Base-by-base conservation (phyloP, 495 filamentous ascomycete genomes). In the Trichodelitschia bisporula region DNA sequence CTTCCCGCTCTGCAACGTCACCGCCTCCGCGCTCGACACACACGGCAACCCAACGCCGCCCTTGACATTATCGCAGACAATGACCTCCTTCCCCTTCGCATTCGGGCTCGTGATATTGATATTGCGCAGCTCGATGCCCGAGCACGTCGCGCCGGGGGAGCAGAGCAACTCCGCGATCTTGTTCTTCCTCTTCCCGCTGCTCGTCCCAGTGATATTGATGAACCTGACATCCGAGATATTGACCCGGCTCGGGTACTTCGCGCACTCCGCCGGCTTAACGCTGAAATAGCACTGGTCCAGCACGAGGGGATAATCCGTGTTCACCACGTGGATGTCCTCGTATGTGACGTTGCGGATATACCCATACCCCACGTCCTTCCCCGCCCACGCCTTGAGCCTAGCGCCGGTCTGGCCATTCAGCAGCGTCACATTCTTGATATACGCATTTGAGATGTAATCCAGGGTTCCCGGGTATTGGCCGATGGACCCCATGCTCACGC, bases 211-310 rank as follows among this genome's bases (percentile, higher is more conserved):
- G 33, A 67, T 54, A 31, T 64, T 66, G 36, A 64, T 49, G 30
- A 69, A 66, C 0, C 40, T 34, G 33, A 69, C 53, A 40, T 64
- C 55, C 19, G 57, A 63, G 35, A 69, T 47, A 40, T 67, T 61
- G 26, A 65, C 59, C 13, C 46, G 44, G 2, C 62, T 65, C 0
- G 63, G 62, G 38, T 62, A 55, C 4, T 39, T 18, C 0, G 55
- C 48, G 41, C 62, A 67, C 5, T 55, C 54, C 13, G 53, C 50
- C 2, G 38, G n/a, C 32, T 61, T 53, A 18, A 65, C 49, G 37
- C 65, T 54, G 40, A 66, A 69, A 44, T 67, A 69, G 40, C 64
- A 67, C 14, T 51, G 59, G 31, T 65, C 62, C 11, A 69, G 32
- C n/a, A 62, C 58, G 9, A 62, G 47, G 0, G 62, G 53, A 27